Evolutionary conservation across 2,329 filamentous ascomycete genomes (phyloP).

Genomic region (Penicillium hordei): DNA sequence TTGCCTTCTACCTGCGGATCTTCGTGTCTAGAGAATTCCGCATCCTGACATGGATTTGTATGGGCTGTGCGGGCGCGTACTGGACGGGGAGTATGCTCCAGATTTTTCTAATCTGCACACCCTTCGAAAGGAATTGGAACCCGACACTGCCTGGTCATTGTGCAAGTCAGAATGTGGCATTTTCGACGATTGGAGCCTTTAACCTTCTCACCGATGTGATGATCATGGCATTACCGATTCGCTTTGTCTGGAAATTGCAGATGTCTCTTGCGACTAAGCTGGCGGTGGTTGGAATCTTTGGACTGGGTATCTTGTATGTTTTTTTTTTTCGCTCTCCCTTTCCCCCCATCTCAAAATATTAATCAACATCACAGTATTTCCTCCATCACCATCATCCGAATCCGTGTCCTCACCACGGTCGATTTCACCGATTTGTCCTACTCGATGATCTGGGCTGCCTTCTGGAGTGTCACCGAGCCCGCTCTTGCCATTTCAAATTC

Average conservation of each 20-base stretch:
- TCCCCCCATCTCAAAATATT: no score
- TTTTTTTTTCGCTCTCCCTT: neutral
- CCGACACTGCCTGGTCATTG: conserved; percentile 20
- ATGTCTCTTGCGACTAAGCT: conserved; percentile 25
- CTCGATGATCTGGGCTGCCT: conserved; percentile 25
- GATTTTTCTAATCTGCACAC: conserved; percentile 25
- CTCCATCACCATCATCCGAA: conserved; percentile 28
- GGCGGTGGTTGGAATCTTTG: conserved; percentile 25
- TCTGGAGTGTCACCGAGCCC: conserved; percentile 30
- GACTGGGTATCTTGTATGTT: conserved; percentile 25
- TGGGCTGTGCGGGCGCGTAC: conserved; percentile 28
- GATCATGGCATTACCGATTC: conserved; percentile 26
- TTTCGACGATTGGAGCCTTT: conserved; percentile 25
- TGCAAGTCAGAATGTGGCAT: conserved; percentile 24
- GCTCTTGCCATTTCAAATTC: conserved; percentile 25
- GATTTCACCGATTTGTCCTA: conserved; percentile 25
- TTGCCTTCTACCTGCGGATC: conserved; percentile 34
- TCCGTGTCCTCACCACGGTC: conserved; percentile 22
- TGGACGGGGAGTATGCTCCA: conserved; percentile 31
- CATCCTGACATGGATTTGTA: conserved; percentile 28
- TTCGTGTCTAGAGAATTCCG: conserved; percentile 34
- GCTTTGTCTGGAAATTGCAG: conserved; percentile 28
- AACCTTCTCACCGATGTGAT: conserved; percentile 27
- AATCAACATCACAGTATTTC: conserved; percentile 18
- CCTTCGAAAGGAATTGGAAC: conserved; percentile 24